These are phyloP conservation scores for Wickerhamomyces canadensis DNA, from an alignment of 805 yeast genomes.

Conservation along the genomic window DNA sequence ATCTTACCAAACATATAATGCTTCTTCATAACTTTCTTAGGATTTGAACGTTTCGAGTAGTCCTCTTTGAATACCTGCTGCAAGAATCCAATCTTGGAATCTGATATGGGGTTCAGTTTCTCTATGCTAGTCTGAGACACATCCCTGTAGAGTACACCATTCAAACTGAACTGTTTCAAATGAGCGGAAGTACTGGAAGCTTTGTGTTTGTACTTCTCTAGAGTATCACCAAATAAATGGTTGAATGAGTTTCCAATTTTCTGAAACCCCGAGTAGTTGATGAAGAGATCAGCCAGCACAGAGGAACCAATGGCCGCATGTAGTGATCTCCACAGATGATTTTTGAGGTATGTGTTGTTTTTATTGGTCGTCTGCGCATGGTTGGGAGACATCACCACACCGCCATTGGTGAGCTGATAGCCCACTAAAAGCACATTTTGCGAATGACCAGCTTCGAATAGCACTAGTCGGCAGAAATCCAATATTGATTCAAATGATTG, in stretches of 20 bases:
- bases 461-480: neutral
- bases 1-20: slow-evolving; percentile 14
- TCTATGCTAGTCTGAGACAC: neutral
- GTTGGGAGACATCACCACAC: neutral
- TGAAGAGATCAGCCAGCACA: slow-evolving; percentile 8
- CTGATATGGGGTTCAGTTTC: slow-evolving; percentile 10
- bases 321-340: slow-evolving; percentile 35
- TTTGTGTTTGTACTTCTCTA: neutral
- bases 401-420: neutral
- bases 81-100: slow-evolving; percentile 1
- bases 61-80: slow-evolving; percentile 10
- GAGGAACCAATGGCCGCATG: slow-evolving; percentile 8
- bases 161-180: slow-evolving; percentile 4
- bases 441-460: neutral
- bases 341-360: slow-evolving; percentile 36
- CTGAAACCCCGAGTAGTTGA: slow-evolving; percentile 10
- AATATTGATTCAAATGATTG: neutral
- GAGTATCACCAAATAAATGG: slow-evolving; percentile 16
- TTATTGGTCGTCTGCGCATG: neutral
- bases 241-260: slow-evolving; percentile 1
- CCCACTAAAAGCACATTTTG: neutral
- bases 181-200: too few relatives aligned
- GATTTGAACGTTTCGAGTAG: slow-evolving; percentile 3
- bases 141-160: slow-evolving; percentile 11
- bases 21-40: slow-evolving; percentile 23